Evolutionary conservation across 768 basidiomycete species (phyloP), one percentile per base, ranked within the genome.

Genomic region (Macrolepiota albuminosa): DNA sequence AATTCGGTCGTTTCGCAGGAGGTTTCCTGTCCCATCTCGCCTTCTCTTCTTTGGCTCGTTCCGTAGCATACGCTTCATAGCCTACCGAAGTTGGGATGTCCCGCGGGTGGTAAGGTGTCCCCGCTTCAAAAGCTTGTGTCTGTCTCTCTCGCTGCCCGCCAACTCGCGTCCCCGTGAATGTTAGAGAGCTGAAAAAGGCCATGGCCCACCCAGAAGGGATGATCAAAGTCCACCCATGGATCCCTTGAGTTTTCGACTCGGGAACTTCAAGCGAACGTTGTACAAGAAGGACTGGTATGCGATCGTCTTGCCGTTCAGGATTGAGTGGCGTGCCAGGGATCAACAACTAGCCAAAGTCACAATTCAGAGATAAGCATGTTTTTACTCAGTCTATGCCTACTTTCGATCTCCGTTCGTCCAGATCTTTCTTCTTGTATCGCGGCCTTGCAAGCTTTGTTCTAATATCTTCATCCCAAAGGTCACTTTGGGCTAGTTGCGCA

Each of bases 201-300:
- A 94, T 96, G 0, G 84, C 82, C 94, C 95, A 98, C 13, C 93
- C 94, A 1, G 84, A 78, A 3, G 96, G 96, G 36, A 96, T 70
- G 49, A 97, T 77, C 9, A 99, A 75, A 8, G 87, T 93, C 89
- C 92, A 97, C 42, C 95, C 95, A 66, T 94, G 86, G 34, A 93
- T 75, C 1, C 80, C 75, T 63, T 78, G 75, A 10, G 67, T 70
- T 46, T 72, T 70, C 16, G 71, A 66, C 40, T 60, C 61, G 8
- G 69, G 65, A 16, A 66, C 60, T 61, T 85, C 84, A 24, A 91
- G 66, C 10, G 92, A 88, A 24, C 85, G 85, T 68, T 95, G 93
- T 7, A 95, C 82, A 49, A 99, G 81, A 43, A 98, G 72, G 54
- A 95, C 72, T 2, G 95, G 94, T 16, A 98, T 75, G 18, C 90